Base-by-base conservation (phyloP, 306 rosid genomes). In the Betula pendula region DNA sequence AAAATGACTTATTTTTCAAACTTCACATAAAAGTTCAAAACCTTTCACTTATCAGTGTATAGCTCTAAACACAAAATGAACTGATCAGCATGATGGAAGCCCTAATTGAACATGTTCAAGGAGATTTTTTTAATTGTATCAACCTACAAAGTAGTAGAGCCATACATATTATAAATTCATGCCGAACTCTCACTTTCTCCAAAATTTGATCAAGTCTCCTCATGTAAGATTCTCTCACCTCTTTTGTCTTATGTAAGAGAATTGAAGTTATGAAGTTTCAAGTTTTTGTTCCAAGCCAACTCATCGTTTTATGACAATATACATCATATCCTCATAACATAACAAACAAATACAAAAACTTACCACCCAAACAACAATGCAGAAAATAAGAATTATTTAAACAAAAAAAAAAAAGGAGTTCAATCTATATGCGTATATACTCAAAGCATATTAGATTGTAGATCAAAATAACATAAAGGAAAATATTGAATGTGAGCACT, bases 41-140 rank as follows among this genome's bases (percentile, higher is more conserved):
- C 99, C 99, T 74, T 88, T 84, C 49, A 95, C 87, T 38, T 95
- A n/a, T 95, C 87, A 92, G 72, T 66, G 97, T 92, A 77, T 83
- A 92, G 85, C 99, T 95, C 99, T 95, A 76, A 24, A 81, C 55
- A 81, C 65, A 84, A 74, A 80, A 71, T 75, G 35, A 81, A 70
- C 35, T 47, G 49, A 62, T 88, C 51, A 90, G 87, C 60, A 77
- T 24, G 59, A 58, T 22, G 29, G 49, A 59, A 44, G 44, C 7
- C 25, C 66, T n/a, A 49, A 72, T 16, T 55, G n/a, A 72, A 74
- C 59, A 20, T 25, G 3, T 38, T 22, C 42, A 35, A 31, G 27
- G 16, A 62, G 62, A 75, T 40, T 40, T 40, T 19, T 35, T 44
- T n/a, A 29, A 33, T 11, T 15, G 5, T 50, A 62, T 49, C 63